These are phyloP conservation scores for Mucor irregularis DNA, from an alignment of 371 early-diverging fungal genomes.

Conservation along the genomic window DNA sequence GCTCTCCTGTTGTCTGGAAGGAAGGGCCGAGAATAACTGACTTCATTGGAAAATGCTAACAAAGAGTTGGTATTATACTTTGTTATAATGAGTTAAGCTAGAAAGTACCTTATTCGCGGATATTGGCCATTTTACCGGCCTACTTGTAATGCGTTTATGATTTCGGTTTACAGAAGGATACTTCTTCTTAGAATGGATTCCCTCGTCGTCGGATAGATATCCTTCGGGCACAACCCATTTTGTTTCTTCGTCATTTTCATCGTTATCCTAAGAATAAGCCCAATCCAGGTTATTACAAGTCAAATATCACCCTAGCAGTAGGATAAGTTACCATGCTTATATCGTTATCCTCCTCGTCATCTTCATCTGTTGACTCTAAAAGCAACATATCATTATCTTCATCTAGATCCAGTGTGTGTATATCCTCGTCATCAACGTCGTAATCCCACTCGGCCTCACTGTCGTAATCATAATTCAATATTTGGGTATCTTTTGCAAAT, in stretches of 20 bases:
- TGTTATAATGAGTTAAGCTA: too few relatives aligned
- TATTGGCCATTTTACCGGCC: conserved; percentile 20
- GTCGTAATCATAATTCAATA: conserved; percentile 81
- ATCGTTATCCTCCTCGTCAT: conserved; percentile 2
- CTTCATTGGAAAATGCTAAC: conserved; percentile 19
- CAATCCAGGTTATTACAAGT: too few relatives aligned
- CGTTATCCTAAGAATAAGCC: too few relatives aligned
- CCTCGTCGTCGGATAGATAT: conserved; percentile 79
- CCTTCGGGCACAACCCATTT: conserved; percentile 62
- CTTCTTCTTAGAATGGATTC: conserved; percentile 18
- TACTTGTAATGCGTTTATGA: conserved; percentile 4
- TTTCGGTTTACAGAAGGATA: too few relatives aligned
- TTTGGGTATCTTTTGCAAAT: conserved; percentile 59
- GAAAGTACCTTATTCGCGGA: conserved; percentile 11
- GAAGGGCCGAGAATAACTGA: conserved; percentile 18
- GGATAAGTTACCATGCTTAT: neutral
- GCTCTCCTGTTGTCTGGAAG: conserved; percentile 7
- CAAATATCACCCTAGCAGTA: too few relatives aligned
- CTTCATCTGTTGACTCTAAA: neutral
- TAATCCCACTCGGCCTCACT: conserved; percentile 88
- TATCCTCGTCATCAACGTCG: conserved; percentile 17
- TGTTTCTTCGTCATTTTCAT: neutral
- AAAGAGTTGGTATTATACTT: too few relatives aligned
- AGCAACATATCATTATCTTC: conserved; percentile 8
- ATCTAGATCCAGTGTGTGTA: conserved; percentile 15